phyloP scores from a whole-genome alignment of 306 rosid species.

The Vicia faba region DNA sequence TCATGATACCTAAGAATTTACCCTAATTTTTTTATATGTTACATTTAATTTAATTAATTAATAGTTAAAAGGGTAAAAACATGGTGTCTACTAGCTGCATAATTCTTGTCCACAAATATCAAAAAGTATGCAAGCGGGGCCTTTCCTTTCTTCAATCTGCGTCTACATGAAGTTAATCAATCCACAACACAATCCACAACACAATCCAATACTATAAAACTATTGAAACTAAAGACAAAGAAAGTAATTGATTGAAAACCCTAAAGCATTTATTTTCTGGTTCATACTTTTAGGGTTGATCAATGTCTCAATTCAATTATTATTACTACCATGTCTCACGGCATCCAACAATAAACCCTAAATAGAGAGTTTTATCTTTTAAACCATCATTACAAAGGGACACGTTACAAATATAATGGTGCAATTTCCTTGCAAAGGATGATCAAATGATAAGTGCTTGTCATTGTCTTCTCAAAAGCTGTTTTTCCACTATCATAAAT shows the following conservation, averaged over 20 bases:
- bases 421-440: conserved; percentile 3
- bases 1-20: too few relatives aligned
- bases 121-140: conserved; percentile 23
- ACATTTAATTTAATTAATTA: too few relatives aligned
- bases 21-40: too few relatives aligned
- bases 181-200: background rate
- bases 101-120: too few relatives aligned
- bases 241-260: conserved; percentile 8
- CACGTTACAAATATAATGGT: conserved; percentile 8
- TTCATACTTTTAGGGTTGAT: conserved; percentile 8
- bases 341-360: background rate
- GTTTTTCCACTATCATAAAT: too few relatives aligned
- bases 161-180: background rate
- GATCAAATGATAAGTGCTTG: conserved; percentile 31
- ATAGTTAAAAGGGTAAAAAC: too few relatives aligned
- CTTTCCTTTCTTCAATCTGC: background rate
- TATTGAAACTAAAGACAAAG: too few relatives aligned
- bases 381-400: background rate
- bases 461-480: conserved; percentile 26
- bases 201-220: conserved; percentile 12
- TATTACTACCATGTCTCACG: conserved; percentile 10
- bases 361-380: background rate
- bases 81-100: too few relatives aligned
- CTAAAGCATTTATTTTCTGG: background rate
- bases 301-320: background rate